A percentile compares a stretch with the other conserved stretches of the same genome.
phyloP scores from a whole-genome alignment of 2,329 filamentous ascomycete species.

The Trichoderma aggressivum region DNA sequence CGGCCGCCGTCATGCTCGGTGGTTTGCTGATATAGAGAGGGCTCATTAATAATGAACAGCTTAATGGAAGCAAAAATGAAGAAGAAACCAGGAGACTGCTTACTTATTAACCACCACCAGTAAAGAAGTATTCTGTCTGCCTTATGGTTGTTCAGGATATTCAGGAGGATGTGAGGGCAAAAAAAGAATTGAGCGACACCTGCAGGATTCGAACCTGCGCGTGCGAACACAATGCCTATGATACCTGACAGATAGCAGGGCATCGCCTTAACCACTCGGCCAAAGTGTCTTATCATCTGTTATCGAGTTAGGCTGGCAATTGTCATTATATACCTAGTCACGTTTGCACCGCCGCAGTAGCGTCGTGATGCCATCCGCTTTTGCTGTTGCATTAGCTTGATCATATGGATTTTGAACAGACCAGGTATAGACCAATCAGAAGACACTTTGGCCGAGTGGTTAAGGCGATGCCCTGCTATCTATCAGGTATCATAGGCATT shows the following conservation, averaged over 20 bases:
- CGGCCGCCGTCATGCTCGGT: too few relatives aligned
- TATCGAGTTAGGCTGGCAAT: neutral
- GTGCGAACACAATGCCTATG: constrained; percentile 19
- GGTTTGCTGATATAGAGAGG: neutral
- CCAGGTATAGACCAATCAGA: neutral
- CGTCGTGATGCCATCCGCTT: neutral
- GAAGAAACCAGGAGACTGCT: neutral
- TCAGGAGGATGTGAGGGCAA: neutral
- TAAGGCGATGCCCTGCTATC: constrained; percentile 19
- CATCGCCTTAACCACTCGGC: constrained; percentile 20
- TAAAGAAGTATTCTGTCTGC: too few relatives aligned
- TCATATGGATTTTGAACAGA: neutral
- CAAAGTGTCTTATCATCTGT: constrained; percentile 18
- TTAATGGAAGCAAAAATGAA: neutral
- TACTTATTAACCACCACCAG: too few relatives aligned
- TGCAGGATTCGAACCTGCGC: constrained; percentile 20
- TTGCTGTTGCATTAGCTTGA: neutral
- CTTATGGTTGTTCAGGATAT: too few relatives aligned
- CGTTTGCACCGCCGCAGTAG: neutral
- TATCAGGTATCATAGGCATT: constrained; percentile 15
- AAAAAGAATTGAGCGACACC: constrained; percentile 6
- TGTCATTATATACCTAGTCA: neutral
- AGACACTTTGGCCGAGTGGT: constrained; percentile 20
- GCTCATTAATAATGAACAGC: neutral
- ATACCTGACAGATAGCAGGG: constrained; percentile 15